Base-by-base conservation (phyloP, 192 early-diverging fungal genomes). In the Coemansia sp. region DNA sequence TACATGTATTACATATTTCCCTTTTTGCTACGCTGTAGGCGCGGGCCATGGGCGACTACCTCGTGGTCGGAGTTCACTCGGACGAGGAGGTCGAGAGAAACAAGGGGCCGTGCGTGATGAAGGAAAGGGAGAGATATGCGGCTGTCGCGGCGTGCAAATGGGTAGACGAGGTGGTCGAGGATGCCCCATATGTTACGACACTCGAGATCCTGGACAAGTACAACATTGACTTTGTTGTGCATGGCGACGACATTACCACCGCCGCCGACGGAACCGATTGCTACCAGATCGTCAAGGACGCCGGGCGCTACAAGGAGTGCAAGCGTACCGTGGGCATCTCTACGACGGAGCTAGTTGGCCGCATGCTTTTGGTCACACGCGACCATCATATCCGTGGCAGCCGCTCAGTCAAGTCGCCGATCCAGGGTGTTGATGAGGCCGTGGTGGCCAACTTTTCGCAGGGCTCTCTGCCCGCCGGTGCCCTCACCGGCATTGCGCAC, bases 191-290 rank as follows among this genome's bases (percentile, higher is more conserved):
- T 64, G 77, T 86, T 49, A 98, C 95, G 38, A 82, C 83, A 11
- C 66, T 98, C 42, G 92, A 94, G 70, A 64, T 80, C 17, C 77
- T 98, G 67, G 86, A 93, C 66, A 62, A 83, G 49, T 90, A 92
- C 80, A 55, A 92, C 60, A 89, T 90, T 53, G 95, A 95, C 72
- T 93, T 90, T 74, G 93, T 92, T 53, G 93, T 95, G 14, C 95
- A 98, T 44, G 95, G 95, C 26, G 95, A 98, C 64, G 95, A 98
- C 72, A 94, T 95, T 50, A 98, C 95, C 27, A 98, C 95, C 8
- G 77, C 89, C 53, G 90, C 92, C 24, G 95, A 98, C 61, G 95
- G 95, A 11, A 89, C 89, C 18, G 95, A 98, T 70, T 98, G 95
- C 78, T 98, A 98, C 71, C 87, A 89, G 77, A 80, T 80, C 3